Evolutionary conservation across 2,329 filamentous ascomycete species (phyloP), one percentile per base, ranked within the genome.

Genomic region (Penicillium sp.): DNA sequence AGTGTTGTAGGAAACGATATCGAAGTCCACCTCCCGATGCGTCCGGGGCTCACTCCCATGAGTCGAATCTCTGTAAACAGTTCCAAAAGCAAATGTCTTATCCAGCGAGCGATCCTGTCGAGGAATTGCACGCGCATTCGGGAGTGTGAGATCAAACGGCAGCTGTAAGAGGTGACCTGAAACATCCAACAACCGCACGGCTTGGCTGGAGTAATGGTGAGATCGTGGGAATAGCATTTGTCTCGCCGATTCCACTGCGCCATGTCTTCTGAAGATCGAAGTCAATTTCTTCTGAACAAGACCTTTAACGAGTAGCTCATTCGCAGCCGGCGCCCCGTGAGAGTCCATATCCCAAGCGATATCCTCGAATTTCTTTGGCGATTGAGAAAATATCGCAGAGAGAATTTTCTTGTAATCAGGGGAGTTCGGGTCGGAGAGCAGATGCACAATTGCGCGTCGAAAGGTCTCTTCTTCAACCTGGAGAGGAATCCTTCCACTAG

Each of bases 381-480:
- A 88, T 29, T 88, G 85, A 1, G 88, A 85, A 70, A 97, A 97
- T 23, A 97, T 79, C 1, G 90, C 89, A n/a, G 87, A 88, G 68
- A 97, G 85, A 78, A 96, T 92, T 72, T 96, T 93, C 59, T 90
- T 85, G 71, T 96, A 96, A 70, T 96, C 93, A 0, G 91, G 90
- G 4, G 93, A 96, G 60, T 84, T 88, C 0, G 91, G 88, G 69
- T 96, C 91, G 0, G 89, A 88, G 25, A 78, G 67, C 9, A 98
- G 76, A 25, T 91, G 89, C 56, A 90, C 89, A 49, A 98, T 83
- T 3, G 91, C 91, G 61, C 92, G 87, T 59, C 91, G 86, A 59
- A 96, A 92, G 1, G 90, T 92, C 73, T 97, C 93, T 68, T 93
- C 93, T 73, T 97, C 93, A 76, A 96, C 91, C 69, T 95, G 91